phyloP scores from a whole-genome alignment of 768 basidiomycete species.

The Pulveroboletus sp. region DNA sequence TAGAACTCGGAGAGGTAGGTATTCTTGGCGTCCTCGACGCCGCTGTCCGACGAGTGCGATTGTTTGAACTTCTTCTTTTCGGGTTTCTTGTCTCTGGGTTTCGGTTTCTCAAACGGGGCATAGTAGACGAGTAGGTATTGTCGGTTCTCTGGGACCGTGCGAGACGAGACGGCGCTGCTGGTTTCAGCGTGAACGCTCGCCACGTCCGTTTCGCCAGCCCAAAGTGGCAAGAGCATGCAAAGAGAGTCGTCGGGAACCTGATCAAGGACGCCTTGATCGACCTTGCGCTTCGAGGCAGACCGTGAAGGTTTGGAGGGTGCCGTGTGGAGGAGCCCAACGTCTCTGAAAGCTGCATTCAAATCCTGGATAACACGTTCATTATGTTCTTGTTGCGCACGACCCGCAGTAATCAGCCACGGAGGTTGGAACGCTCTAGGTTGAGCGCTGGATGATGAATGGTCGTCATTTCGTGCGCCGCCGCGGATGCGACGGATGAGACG shows the following conservation, averaged over 20 bases:
- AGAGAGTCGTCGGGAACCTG: slow-evolving; percentile 64
- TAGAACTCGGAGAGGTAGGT: slow-evolving; percentile 64
- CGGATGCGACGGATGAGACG: slow-evolving; percentile 26
- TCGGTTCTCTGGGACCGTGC: slow-evolving; percentile 47
- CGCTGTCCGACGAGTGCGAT: slow-evolving; percentile 28
- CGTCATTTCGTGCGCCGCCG: slow-evolving; percentile 19
- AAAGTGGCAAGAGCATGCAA: slow-evolving; percentile 84
- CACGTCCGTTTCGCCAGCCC: slow-evolving; percentile 71
- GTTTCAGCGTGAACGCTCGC: slow-evolving; percentile 22
- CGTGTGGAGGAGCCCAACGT: slow-evolving; percentile 71
- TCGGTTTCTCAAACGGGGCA: slow-evolving; percentile 43
- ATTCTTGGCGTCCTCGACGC: slow-evolving; percentile 37
- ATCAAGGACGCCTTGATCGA: slow-evolving; percentile 45
- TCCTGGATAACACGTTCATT: slow-evolving; percentile 65
- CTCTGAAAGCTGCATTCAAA: slow-evolving; percentile 72
- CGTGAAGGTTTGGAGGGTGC: slow-evolving; percentile 34
- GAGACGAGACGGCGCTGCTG: slow-evolving; percentile 30
- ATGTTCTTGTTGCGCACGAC: slow-evolving; percentile 63
- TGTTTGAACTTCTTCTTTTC: slow-evolving; percentile 33
- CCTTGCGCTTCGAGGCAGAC: slow-evolving; percentile 16
- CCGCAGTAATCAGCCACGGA: slow-evolving; percentile 64
- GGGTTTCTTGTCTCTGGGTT: slow-evolving; percentile 15
- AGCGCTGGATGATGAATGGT: slow-evolving; percentile 18
- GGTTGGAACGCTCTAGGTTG: slow-evolving; percentile 38
- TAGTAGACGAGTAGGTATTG: slow-evolving; percentile 81